Evolutionary conservation across 1,139 yeast species (phyloP), one percentile per base, ranked within the genome.

Genomic region (Blastobotrys raffinosifermentans): DNA sequence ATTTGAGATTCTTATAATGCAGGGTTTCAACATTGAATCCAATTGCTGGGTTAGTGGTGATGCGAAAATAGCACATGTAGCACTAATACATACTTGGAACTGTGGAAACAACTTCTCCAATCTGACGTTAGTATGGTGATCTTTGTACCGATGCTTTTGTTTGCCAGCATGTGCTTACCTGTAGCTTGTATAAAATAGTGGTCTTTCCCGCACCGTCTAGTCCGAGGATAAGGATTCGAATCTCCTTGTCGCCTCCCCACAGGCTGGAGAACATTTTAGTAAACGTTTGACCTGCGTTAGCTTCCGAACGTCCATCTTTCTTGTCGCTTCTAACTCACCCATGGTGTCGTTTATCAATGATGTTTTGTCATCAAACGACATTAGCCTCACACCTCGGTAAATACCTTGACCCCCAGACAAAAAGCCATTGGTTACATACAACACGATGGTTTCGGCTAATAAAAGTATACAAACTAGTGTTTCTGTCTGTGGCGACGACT

Each of bases 191-290:
- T 45, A 91, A 71, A 44, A 91, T 89, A 8, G 98, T 91, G 32
- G 98, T 91, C 60, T 91, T 91, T 38, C 98, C 98, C 2, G 98
- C 97, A 66, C 97, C 97, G 63, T 91, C 98, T 45, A 91, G 69
- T 4, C 98, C 98, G 39, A 91, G 70, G 51, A 91, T 91, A 47
- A 91, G 73, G 41, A 91, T 87, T 50, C 98, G 75, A 55, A 89
- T 81, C 63, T 91, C 97, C 62, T 86, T 86, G 54, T 80, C 81
- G 38, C 80, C 74, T 22, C 94, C 94, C 94, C 96, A 91, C 38
- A 91, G 70, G 54, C 77, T 76, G 40, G 87, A 80, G 60, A 89
- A 86, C 54, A 91, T 76, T 46, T 82, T 78, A 59, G 96, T 86
- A 64, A 91, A 49, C 29, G 48, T 41, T 44, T 47, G 48, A 29